Evolutionary conservation across 176 grass and related monocot species (phyloP), one percentile per base, ranked within the genome.

Genomic region (Themeda triandra): DNA sequence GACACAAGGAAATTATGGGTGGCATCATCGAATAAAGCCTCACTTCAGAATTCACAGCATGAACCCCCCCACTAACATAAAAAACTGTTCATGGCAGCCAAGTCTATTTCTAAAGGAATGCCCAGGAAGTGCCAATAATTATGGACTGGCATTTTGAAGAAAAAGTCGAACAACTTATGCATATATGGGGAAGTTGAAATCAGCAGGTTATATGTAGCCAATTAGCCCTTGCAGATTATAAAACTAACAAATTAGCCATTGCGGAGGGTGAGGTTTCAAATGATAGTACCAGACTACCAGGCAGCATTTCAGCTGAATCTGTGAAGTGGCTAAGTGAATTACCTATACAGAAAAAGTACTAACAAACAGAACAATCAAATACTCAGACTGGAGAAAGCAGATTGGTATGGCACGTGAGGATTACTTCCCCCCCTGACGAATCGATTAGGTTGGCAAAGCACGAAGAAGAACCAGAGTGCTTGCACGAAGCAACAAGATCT

Each of bases 401-500:
- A 41, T 17, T 46, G 21, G 3, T 78, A 69, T 44, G 28, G 5
- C 44, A 39, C 23, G 31, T 44, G 81, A 18, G 5, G 15, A 67
- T 60, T 30, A 59, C 32, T 46, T 21, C 73, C 64, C 6, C 69
- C 62, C 8, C 18, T 41, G 5, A 58, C 18, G 14, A 74, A 56
- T 19, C 30, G 1, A 29, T 78, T 71, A 54, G 33, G 25, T 51
- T 40, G 24, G 3, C 19, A 48, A 73, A 73, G 76, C 4, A 36
- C 24, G 49, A 40, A 71, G 5, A 29, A 39, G 17, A 4, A 59
- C 4, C 14, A 35, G 71, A 58, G 32, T 24, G 23, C 32, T 69
- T n/a, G 24, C 69, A 58, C 24, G 58, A 70, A 78, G 25, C 13
- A 45, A 25, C 19, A 17, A 32, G 85, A 87, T 87, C 78, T 59